Percentiles rank a stretch among this genome's conserved stretches.
phyloP scores from a whole-genome alignment of 140 eudicot species.

The Anethum foeniculum region DNA sequence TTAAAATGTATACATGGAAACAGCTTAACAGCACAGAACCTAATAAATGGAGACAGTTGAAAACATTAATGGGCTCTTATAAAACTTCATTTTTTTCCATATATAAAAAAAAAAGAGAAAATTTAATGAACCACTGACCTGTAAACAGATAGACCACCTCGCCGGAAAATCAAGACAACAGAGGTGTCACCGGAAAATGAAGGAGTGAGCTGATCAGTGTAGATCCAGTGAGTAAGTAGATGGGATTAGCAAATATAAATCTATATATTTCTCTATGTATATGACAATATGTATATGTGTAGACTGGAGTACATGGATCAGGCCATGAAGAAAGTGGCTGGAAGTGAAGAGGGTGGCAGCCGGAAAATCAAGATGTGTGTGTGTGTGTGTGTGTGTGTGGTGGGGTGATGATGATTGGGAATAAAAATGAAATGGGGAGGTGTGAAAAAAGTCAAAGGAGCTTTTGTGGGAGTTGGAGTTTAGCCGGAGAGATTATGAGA shows the following conservation, averaged over 20 bases:
- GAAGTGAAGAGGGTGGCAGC: neutral
- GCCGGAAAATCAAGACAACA: neutral
- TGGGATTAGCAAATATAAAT: neutral
- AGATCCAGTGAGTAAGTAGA: neutral
- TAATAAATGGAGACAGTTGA: slow-evolving; percentile 4
- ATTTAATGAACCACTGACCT: neutral
- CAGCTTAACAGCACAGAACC: slow-evolving; percentile 1
- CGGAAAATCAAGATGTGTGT: neutral
- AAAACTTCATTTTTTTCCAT: neutral
- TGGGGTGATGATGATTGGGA: neutral
- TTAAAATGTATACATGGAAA: neutral
- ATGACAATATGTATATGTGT: neutral
- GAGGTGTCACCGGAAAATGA: neutral
- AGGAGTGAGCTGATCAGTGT: neutral
- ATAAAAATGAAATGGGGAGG: neutral
- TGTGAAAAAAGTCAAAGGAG: slow-evolving; percentile 5
- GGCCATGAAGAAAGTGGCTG: neutral
- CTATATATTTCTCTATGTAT: neutral
- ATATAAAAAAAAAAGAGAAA: neutral
- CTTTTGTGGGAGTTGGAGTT: neutral
- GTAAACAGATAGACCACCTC: neutral
- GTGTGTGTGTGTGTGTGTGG: neutral
- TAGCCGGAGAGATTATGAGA: neutral
- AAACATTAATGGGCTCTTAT: neutral
- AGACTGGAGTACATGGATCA: neutral